These are phyloP conservation scores for Penicillium sp. DNA, from an alignment of 2,329 filamentous ascomycete species.

Conservation along the genomic window DNA sequence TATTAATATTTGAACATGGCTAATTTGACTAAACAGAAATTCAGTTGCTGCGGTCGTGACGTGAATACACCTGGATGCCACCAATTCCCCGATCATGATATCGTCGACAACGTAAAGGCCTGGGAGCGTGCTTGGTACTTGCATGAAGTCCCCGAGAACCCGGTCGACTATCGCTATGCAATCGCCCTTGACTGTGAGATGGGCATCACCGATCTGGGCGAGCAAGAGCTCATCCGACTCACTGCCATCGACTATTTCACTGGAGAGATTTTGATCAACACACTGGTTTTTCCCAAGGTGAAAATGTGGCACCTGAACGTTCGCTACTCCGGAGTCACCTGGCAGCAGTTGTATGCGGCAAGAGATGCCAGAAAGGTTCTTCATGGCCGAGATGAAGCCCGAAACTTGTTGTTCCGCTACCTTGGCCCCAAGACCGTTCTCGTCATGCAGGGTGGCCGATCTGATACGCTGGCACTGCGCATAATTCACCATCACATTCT, in stretches of 20 bases:
- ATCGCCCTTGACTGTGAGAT: constrained; percentile 59
- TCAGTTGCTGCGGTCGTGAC: background rate
- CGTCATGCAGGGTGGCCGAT: constrained; percentile 47
- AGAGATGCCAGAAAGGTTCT: constrained; percentile 32
- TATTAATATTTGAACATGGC: background rate
- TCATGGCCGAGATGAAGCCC: constrained; percentile 45
- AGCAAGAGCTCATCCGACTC: constrained; percentile 55
- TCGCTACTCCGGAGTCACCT: constrained; percentile 51
- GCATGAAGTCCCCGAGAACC: background rate
- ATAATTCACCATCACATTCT: constrained; percentile 50
- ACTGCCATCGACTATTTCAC: constrained; percentile 55
- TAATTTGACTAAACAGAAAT: background rate
- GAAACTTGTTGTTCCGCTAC: constrained; percentile 45
- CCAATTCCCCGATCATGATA: background rate
- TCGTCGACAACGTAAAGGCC: background rate
- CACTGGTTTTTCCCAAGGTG: constrained; percentile 50
- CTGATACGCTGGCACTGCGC: constrained; percentile 48
- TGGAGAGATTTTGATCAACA: constrained; percentile 50
- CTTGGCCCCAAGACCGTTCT: constrained; percentile 51
- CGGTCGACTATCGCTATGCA: constrained; percentile 12
- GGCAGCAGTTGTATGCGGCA: constrained; percentile 29
- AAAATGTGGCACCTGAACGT: constrained; percentile 53
- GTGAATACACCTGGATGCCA: background rate
- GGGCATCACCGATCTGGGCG: constrained; percentile 45
- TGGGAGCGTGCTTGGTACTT: background rate